A percentile compares a stretch with the other conserved stretches of the same genome.
phyloP scores from a whole-genome alignment of 129 eudicot genomes.

The Centrapalus pauciflorus region DNA sequence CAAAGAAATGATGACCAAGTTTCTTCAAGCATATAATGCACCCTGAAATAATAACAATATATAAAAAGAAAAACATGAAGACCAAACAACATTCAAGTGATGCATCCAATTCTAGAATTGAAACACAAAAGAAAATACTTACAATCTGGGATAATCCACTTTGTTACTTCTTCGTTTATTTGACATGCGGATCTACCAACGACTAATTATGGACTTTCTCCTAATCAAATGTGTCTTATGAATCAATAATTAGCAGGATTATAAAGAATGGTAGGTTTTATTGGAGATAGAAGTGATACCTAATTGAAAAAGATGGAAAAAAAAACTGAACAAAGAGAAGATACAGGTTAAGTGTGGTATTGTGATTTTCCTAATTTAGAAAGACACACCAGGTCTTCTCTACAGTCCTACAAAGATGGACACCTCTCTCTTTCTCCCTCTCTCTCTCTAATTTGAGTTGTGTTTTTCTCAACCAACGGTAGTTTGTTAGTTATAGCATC shows the following conservation, averaged over 20 bases:
- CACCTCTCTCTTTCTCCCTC: neutral
- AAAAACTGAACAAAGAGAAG: constrained; percentile 5
- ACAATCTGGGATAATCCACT: neutral
- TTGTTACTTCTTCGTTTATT: neutral
- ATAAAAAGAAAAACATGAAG: neutral
- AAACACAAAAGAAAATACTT: neutral
- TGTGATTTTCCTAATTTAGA: constrained; percentile 13
- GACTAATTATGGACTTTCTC: neutral
- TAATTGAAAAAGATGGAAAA: neutral
- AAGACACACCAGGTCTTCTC: constrained; percentile 10
- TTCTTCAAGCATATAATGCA: neutral
- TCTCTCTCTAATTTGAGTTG: neutral
- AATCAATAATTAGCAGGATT: neutral
- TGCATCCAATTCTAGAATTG: neutral
- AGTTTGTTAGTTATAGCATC: constrained; percentile 1
- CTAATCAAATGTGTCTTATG: neutral
- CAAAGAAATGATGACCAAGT: neutral
- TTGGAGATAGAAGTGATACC: neutral
- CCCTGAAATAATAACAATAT: neutral
- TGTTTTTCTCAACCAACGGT: neutral
- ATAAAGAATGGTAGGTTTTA: neutral
- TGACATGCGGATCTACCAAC: neutral
- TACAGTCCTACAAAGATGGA: constrained; percentile 24
- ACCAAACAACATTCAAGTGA: neutral
- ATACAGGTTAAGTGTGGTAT: constrained; percentile 13